Evolutionary conservation across 352 stramenopile genomes (phyloP), one percentile per base, ranked within the genome.

Genomic region (Phytopythium helicoides): DNA sequence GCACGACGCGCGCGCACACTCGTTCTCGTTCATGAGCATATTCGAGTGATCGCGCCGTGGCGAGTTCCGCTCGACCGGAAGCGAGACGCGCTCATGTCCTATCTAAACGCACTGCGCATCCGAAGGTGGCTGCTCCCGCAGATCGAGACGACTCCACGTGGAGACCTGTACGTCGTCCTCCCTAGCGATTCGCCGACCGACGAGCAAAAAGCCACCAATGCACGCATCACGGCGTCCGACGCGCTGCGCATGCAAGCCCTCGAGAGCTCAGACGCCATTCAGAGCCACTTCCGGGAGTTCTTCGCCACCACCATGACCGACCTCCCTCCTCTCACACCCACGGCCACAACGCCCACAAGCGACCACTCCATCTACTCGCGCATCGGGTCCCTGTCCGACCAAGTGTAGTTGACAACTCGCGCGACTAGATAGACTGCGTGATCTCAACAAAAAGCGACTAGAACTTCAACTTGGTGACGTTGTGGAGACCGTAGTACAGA

Each of bases 1-100:
- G 18, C 41, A 12, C n/a, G 11, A 1, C 41, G 41, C 0, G 41
- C 41, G 1, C 41, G 22, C 11, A 46, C 38, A 6, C 41, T 66
- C 19, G 40, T 62, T 14, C 15, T 55, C 11, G 54, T 66, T n/a
- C 47, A 66, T 19, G 59, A 66, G 26, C 60, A 66, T 31, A 47
- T 62, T 16, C 59, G 59, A 21, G 53, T 62, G 38, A 55, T 66
- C 31, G 47, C 47, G 1, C 45, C 41, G 23, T 48, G 47, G 23
- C 40, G 47, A 37, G 58, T 66, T 36, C 59, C 59, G 14, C 47
- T 49, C 36, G 26, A 40, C 16, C 31, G 56, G 26, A 57, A 58
- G 26, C 53, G 58, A 28, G 7, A 38, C 1, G 59, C 56, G 47
- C 41, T 66, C 31, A 45, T 53, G 6, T 28, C 34, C 1, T 59